phyloP scores from a whole-genome alignment of 305 asterid genomes.

The Rubia occidens region DNA sequence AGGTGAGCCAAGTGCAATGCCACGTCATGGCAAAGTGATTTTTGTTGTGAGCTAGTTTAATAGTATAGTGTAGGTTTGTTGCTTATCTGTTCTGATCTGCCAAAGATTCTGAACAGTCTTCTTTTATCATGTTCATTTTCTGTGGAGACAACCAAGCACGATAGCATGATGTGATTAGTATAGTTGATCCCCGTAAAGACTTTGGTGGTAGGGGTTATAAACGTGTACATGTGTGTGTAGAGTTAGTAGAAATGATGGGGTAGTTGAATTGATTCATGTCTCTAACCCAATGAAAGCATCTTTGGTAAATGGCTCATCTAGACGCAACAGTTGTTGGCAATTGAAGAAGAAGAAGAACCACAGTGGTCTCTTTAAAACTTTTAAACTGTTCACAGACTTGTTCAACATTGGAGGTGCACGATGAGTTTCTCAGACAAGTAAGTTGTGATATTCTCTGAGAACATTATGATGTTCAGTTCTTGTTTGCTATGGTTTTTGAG shows the following conservation, averaged over 20 bases:
- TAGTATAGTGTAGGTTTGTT: not conserved
- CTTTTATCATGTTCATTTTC: not conserved
- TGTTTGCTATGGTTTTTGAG: conserved; percentile 11
- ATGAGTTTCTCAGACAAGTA: conserved; percentile 18
- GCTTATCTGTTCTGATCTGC: not conserved
- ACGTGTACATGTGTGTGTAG: not conserved
- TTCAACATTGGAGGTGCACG: conserved; percentile 19
- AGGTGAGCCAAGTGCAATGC: not conserved
- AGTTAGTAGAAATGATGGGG: not conserved
- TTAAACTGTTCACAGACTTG: conserved; percentile 8
- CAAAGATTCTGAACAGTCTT: not conserved
- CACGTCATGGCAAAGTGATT: not conserved
- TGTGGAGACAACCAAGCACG: not conserved
- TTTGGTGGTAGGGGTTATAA: not conserved
- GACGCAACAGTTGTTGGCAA: not conserved
- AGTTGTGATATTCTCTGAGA: conserved; percentile 12
- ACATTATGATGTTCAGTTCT: conserved; percentile 4
- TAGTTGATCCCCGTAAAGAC: not conserved
- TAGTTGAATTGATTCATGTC: not conserved
- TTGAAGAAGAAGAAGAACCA: not conserved
- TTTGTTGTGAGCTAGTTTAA: not conserved
- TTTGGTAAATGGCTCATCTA: conserved; percentile 3
- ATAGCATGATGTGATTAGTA: not conserved
- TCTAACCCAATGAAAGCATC: not conserved
- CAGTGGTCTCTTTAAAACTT: conserved; percentile 5